Base-by-base conservation (phyloP, 345 rosid species). In the Ceriops tagal region DNA sequence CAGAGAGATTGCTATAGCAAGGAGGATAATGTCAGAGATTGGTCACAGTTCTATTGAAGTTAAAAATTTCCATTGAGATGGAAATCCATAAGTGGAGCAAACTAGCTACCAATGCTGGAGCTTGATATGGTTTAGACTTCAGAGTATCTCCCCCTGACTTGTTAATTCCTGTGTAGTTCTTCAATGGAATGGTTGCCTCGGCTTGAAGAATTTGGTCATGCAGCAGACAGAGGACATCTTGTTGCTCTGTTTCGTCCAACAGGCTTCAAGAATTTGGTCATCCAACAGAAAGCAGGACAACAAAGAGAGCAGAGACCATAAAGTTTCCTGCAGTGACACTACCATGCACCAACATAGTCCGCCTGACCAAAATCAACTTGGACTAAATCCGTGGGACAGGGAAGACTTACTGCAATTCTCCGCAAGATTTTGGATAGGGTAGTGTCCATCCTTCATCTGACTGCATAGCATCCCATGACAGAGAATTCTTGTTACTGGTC, bases 321-420 rank as follows among this genome's bases (percentile, higher is more conserved):
- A 88, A 85, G 65, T 92, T 95, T 57, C 97, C 1, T 92, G 98
- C 72, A 90, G 98, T 57, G 93, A 95, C 80, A 73, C 87, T 87
- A 18, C 98, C 98, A 28, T 90, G 97, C 74, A 88, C 84, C 70
- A 82, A 78, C 81, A 86, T 92, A 34, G 91, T 90, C 35, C 34
- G 4, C 62, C 90, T 92, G 57, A 85, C 82, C 82, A 87, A 95
- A 51, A 74, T 95, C 53, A 78, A 92, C 83, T 74, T 90, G 46
- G 98, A 95, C 77, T 86, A 73, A 58, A 78, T 81, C 61, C 92
- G 89, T 52, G 96, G 90, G 18, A 73, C 82, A 7, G 96, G 79
- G 0, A 97, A 90, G 88, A 88, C 99, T 8, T 96, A 81, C 70
- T 96, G 99, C 83, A 78, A 96, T 79, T 87, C 98, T 0, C 97